Percentiles rank a stretch among this genome's conserved stretches.
These are phyloP conservation scores for Nakazawaea anatomiae DNA, from an alignment of 805 yeast genomes.

Conservation along the genomic window DNA sequence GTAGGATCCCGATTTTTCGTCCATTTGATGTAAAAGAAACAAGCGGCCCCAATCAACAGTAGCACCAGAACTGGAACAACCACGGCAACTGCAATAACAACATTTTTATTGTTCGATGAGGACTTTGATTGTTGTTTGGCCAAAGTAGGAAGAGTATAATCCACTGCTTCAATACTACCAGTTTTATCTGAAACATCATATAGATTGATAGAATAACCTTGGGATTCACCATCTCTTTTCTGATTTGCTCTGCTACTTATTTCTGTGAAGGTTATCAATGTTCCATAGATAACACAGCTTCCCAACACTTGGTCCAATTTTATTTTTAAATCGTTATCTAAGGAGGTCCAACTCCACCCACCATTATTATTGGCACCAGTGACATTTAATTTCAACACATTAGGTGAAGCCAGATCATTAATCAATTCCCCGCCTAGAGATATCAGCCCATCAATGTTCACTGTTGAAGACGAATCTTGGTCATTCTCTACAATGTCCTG, in stretches of 20 bases:
- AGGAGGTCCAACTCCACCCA: conserved; percentile 36
- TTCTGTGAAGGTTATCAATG: conserved; percentile 34
- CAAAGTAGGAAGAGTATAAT: conserved; percentile 17
- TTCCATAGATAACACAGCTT: conserved; percentile 46
- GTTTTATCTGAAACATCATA: conserved; percentile 32
- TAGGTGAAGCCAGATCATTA: conserved; percentile 34
- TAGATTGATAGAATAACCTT: conserved; percentile 29
- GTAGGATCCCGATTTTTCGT: conserved; percentile 22
- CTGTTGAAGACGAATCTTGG: conserved; percentile 21
- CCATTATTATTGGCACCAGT: conserved; percentile 20
- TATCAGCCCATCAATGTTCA: conserved; percentile 34
- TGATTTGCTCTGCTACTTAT: background rate
- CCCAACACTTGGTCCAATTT: conserved; percentile 30
- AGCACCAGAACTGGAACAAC: conserved; percentile 26
- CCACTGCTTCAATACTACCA: conserved; percentile 24
- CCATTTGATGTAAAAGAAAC: conserved; percentile 15
- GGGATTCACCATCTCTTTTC: background rate
- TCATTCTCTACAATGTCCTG: conserved; percentile 18
- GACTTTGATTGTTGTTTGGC: conserved; percentile 6
- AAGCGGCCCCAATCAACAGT: conserved; percentile 13
- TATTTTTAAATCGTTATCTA: conserved; percentile 23
- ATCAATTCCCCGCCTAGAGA: conserved; percentile 57
- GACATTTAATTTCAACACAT: conserved; percentile 32
- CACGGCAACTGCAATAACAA: conserved; percentile 36
- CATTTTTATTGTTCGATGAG: conserved; percentile 13